phyloP scores from a whole-genome alignment of 768 basidiomycete species.

The Rhodotorula graminis region DNA sequence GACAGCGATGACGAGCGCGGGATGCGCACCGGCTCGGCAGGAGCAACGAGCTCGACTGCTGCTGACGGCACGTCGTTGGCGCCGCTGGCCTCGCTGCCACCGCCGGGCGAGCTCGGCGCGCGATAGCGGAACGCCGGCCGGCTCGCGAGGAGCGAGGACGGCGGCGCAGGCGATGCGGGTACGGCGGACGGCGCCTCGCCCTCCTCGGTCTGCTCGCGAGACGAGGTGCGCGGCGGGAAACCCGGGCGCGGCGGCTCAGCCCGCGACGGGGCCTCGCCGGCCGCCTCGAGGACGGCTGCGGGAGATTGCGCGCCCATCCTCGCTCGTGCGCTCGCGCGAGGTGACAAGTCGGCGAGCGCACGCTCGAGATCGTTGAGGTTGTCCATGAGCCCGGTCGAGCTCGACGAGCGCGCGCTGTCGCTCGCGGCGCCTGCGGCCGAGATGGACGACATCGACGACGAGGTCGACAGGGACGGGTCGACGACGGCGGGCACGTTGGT shows the following conservation, averaged over 20 bases:
- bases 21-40: slow-evolving; percentile 2
- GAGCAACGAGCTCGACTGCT: background rate
- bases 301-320: background rate
- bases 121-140: slow-evolving; percentile 15
- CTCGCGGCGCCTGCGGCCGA: background rate
- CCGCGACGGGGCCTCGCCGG: background rate
- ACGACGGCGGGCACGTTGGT: slow-evolving; percentile 23
- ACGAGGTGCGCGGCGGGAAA: background rate
- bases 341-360: slow-evolving; percentile 41
- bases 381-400: slow-evolving; percentile 35
- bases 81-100: background rate
- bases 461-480: slow-evolving; percentile 18
- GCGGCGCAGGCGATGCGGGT: background rate
- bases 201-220: background rate
- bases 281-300: background rate
- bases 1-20: slow-evolving; percentile 23
- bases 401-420: slow-evolving; percentile 29
- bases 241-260: background rate
- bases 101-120: background rate
- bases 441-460: slow-evolving; percentile 18
- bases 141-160: background rate
- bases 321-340: slow-evolving; percentile 10
- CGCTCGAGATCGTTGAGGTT: slow-evolving; percentile 43
- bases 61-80: background rate
- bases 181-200: background rate